Base-by-base conservation (phyloP, 2,329 filamentous ascomycete species). In the Alternaria hordeiaustralica region DNA sequence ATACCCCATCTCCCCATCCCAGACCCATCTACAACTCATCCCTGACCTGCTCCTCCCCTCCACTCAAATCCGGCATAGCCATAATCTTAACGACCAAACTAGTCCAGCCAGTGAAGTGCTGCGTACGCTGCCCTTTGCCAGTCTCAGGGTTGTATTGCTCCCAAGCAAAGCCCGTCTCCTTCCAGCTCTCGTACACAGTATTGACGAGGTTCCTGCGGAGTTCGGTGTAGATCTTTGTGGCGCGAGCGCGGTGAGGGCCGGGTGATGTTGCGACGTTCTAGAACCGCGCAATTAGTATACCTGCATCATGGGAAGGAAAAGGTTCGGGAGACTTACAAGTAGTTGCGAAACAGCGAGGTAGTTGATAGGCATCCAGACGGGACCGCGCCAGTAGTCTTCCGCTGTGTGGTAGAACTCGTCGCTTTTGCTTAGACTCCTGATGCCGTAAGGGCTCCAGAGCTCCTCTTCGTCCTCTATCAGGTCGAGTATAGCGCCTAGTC, bases 41-140 rank as follows among this genome's bases (percentile, higher is more conserved):
- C 56, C 70, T 72, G 1, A 68, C 68, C n/a, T 63, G 61, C 25
- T 66, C 69, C 4, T 23, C 44, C 12, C 41, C 54, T 7, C 45
- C 69, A 41, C 71, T 70, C 45, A 93, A 75, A 71, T 96, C 91
- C 7, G 93, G 92, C 93, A 99, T 95, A 50, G 89, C 89, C 94
- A 98, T 97, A 70, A 99, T 93, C 85, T 97, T 97, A 49, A 98
- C 94, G 51, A 98, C 92, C 81, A 98, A 84, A 79, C 93, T 97
- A n/a, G 96, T 99, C 96, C 96, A 99, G 55, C 96, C 96, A 0
- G 96, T 97, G 79, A 99, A 99, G 81, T 98, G 95, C 84, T 97
- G 94, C 6, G 94, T 98, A 45, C 96, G 87, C 84, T 98, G 95
- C n/a, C 96, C 96, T 57, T 88, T 87, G 49, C 96, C 96, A 4